Percentiles rank a stretch among this genome's conserved stretches.
Evolutionary conservation across 2,329 filamentous ascomycete genomes (phyloP).

Genomic region (Scorias spongiosa): DNA sequence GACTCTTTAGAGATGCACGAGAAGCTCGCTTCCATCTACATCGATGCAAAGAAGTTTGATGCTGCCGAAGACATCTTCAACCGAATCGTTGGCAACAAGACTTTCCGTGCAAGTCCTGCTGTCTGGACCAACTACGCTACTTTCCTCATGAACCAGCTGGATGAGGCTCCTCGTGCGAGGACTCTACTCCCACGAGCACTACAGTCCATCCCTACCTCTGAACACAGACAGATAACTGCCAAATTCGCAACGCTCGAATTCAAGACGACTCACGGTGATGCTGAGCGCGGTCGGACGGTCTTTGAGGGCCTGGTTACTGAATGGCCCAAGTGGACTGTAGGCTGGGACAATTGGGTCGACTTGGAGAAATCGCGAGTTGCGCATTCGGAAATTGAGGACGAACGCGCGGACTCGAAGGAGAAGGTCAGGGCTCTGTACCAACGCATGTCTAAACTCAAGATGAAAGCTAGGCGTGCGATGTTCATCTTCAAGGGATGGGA

Average conservation of each 20-base stretch:
- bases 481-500: constrained; percentile 88
- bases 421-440: constrained; percentile 53
- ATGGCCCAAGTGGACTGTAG: constrained; percentile 76
- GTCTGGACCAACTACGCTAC: constrained; percentile 92
- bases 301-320: constrained; percentile 76
- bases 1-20: constrained; percentile 82
- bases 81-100: constrained; percentile 69
- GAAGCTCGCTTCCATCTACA: constrained; percentile 83
- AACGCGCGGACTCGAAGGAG: constrained; percentile 43
- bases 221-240: constrained; percentile 60
- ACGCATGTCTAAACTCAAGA: constrained; percentile 45
- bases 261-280: constrained; percentile 62
- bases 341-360: constrained; percentile 87
- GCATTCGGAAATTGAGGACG: constrained; percentile 14
- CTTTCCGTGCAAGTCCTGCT: constrained; percentile 57
- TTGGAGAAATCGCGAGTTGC: constrained; percentile 43
- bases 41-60: constrained; percentile 71
- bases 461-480: constrained; percentile 72
- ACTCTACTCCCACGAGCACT: constrained; percentile 68
- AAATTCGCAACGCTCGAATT: constrained; percentile 91
- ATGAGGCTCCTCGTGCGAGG: constrained; percentile 57
- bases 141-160: constrained; percentile 66
- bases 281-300: constrained; percentile 84
- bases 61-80: constrained; percentile 85
- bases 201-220: constrained; percentile 58